These are phyloP conservation scores for Aspergillus novoparasiticus DNA, from an alignment of 2,329 filamentous ascomycete species.

Conservation along the genomic window DNA sequence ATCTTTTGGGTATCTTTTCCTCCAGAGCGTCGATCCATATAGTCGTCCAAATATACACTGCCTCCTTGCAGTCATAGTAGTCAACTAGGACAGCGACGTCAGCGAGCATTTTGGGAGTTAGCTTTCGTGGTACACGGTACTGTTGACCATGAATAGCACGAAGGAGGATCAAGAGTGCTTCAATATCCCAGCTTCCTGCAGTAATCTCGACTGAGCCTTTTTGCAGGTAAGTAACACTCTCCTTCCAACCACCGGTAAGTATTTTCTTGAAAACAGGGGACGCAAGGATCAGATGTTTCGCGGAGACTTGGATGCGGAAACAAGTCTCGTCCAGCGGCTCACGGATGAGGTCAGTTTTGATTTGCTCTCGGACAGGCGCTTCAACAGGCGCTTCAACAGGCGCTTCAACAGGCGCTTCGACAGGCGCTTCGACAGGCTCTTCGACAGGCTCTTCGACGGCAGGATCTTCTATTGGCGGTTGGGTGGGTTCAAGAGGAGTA, in stretches of 20 bases:
- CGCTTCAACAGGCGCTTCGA: too few species aligned
- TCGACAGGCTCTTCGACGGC: too few species aligned
- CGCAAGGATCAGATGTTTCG: constrained; percentile 22
- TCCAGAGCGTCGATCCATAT: not conserved
- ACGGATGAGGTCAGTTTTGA: too few species aligned
- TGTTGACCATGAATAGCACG: constrained; percentile 14
- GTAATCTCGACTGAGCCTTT: constrained; percentile 13
- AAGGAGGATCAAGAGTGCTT: constrained; percentile 16
- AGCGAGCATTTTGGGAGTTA: constrained; percentile 11
- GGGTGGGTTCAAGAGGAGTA: not conserved
- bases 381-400: too few species aligned
- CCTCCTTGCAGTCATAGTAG: constrained; percentile 4
- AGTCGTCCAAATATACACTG: not conserved
- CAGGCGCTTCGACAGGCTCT: too few species aligned
- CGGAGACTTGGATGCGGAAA: constrained; percentile 15
- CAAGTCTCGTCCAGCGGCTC: not conserved
- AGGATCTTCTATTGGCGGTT: not conserved
- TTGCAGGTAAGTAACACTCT: constrained; percentile 2
- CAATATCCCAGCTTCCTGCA: constrained; percentile 12
- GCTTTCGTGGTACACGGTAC: constrained; percentile 4
- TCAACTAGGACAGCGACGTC: constrained; percentile 9
- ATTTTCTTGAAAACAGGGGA: constrained; percentile 17
- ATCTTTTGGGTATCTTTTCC: constrained; percentile 6
- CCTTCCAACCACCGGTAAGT: constrained; percentile 17
- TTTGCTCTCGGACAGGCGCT: not conserved